Evolutionary conservation across 2,329 filamentous ascomycete genomes (phyloP).

Genomic region (Diaporthe amygdali): DNA sequence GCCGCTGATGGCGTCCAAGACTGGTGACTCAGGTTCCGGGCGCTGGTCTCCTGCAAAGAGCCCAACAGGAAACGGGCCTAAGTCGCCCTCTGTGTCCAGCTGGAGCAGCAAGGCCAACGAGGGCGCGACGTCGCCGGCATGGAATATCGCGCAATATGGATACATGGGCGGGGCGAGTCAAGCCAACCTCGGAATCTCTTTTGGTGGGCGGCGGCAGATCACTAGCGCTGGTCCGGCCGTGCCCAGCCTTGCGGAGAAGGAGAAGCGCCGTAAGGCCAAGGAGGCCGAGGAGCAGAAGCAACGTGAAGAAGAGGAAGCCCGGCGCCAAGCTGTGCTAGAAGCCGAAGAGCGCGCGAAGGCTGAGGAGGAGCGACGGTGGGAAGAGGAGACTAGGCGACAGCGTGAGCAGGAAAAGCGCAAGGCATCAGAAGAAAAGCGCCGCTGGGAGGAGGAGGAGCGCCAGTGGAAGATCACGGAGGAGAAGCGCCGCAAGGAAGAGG

Average conservation of each 20-base stretch:
- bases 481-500: conserved; percentile 72
- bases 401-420: conserved; percentile 65
- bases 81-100: conserved; percentile 69
- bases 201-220: conserved; percentile 91
- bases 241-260: conserved; percentile 83
- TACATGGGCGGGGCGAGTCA: conserved; percentile 98
- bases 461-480: conserved; percentile 76
- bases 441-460: conserved; percentile 78
- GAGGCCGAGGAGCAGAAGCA: conserved; percentile 66
- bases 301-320: conserved; percentile 58
- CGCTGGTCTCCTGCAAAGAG: conserved; percentile 69
- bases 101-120: conserved; percentile 91
- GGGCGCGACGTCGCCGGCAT: conserved; percentile 81
- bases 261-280: conserved; percentile 65
- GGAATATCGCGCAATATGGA: conserved; percentile 98
- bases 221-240: conserved; percentile 81
- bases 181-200: conserved; percentile 91
- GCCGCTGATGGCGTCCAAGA: conserved; percentile 51
- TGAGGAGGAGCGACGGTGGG: conserved; percentile 72
- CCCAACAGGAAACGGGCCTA: conserved; percentile 53
- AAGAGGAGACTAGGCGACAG: conserved; percentile 65
- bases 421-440: conserved; percentile 70
- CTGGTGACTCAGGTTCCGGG: conserved; percentile 60
- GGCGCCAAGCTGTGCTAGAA: conserved; percentile 50
- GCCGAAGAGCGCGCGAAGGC: conserved; percentile 63